Evolutionary conservation across 2,329 filamentous ascomycete species (phyloP).

Genomic region (Stachybotrys chartarum): DNA sequence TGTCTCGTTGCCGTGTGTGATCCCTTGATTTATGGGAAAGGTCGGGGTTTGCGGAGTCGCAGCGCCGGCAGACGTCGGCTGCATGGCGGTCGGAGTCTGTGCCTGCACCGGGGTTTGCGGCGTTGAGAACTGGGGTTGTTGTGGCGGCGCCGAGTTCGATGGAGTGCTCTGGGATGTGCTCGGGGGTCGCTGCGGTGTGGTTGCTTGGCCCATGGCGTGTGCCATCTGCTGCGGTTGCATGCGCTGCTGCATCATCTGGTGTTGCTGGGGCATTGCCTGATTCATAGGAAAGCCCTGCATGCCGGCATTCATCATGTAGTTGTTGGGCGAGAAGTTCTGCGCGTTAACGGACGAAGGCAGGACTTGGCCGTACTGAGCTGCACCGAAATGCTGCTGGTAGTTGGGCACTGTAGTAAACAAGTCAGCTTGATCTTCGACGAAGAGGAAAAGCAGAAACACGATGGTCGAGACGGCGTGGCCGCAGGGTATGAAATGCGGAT

Average conservation of each 20-base stretch:
- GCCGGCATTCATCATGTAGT: constrained; percentile 44
- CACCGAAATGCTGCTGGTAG: constrained; percentile 51
- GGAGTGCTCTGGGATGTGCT: constrained; percentile 24
- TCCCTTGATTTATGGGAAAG: constrained; percentile 39
- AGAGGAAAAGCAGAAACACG: neutral
- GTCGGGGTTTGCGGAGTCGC: constrained; percentile 52
- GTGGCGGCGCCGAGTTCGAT: constrained; percentile 17
- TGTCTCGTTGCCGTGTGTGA: constrained; percentile 27
- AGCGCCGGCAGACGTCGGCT: constrained; percentile 23
- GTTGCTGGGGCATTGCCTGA: constrained; percentile 30
- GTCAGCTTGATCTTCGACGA: constrained; percentile 8
- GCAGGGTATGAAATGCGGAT: too few species aligned
- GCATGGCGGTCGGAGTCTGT: constrained; percentile 24
- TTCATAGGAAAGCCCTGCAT: constrained; percentile 53
- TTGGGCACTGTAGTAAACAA: constrained; percentile 39
- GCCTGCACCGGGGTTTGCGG: constrained; percentile 28
- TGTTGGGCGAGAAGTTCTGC: constrained; percentile 41
- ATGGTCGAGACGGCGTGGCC: too few species aligned
- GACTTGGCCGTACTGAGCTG: constrained; percentile 48
- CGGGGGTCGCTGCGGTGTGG: constrained; percentile 24
- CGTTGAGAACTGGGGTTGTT: constrained; percentile 24
- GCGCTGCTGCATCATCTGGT: constrained; percentile 7
- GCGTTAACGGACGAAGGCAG: constrained; percentile 40
- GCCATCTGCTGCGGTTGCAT: constrained; percentile 10
- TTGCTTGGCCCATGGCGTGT: constrained; percentile 17